Conservation (phyloP, 2,329 filamentous ascomycete species). For the Microdochium nivale region DNA sequence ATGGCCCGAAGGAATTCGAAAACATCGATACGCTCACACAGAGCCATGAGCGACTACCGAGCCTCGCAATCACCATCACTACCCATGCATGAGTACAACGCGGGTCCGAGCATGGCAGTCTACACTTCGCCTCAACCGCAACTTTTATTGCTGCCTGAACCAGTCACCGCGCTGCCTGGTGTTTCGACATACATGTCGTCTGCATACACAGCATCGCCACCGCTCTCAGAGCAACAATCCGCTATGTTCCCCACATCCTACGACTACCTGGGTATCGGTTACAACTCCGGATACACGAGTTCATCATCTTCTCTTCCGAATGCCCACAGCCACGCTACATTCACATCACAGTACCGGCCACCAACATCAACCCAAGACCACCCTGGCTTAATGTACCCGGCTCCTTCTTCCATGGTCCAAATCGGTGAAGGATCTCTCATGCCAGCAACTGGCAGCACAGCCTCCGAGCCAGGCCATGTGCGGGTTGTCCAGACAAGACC, state of each 20-base stretch:
- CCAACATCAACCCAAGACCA: conserved; percentile 12
- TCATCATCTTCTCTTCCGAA: conserved; percentile 9
- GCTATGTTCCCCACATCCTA: conserved; percentile 12
- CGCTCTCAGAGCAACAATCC: conserved; percentile 31
- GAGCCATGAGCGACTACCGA: conserved; percentile 36
- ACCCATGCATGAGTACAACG: conserved; percentile 31
- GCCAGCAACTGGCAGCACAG: conserved; percentile 8
- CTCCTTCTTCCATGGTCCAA: conserved; percentile 24
- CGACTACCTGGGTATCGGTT: conserved; percentile 38
- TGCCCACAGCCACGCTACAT: conserved; percentile 9
- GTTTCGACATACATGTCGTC: conserved; percentile 33
- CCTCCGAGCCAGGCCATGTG: conserved; percentile 40
- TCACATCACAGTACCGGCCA: conserved; percentile 32
- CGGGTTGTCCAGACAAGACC: conserved; percentile 68
- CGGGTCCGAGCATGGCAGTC: conserved; percentile 33
- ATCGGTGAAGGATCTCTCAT: conserved; percentile 12
- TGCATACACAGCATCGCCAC: conserved; percentile 34
- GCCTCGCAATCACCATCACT: conserved; percentile 30
- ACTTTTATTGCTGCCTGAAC: conserved; percentile 42
- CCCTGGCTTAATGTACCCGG: conserved; percentile 31
- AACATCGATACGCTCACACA: conserved; percentile 38
- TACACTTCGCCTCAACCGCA: conserved; percentile 43
- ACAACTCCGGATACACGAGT: conserved; percentile 23
- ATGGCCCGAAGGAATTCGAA: conserved; percentile 51
- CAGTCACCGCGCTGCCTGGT: conserved; percentile 31